Percentiles rank a stretch among this genome's conserved stretches.
phyloP scores from a whole-genome alignment of 257 asterid genomes.

The Nicotiana attenuata region DNA sequence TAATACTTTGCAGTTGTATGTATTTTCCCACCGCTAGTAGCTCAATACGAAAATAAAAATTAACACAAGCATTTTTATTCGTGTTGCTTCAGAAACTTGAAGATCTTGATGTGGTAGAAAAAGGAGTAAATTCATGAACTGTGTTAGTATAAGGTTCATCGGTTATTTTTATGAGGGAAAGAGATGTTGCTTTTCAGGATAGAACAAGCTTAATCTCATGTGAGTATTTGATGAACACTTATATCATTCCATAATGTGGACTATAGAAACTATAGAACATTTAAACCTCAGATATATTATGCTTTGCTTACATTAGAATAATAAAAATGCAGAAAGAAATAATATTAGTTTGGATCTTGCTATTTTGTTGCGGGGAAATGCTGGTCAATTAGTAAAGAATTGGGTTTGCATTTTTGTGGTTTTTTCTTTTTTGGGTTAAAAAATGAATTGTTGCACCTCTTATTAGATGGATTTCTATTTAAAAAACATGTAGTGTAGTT shows the following conservation, averaged over 20 bases:
- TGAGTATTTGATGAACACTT: not conserved
- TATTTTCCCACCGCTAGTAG: not conserved
- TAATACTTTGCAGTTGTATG: not conserved
- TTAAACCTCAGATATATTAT: not conserved
- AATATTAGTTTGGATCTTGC: not conserved
- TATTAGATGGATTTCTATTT: not conserved
- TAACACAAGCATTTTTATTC: not conserved
- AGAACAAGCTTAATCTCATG: not conserved
- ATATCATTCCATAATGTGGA: not conserved
- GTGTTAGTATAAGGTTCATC: not conserved
- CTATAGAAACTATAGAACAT: not conserved
- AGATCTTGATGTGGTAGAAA: not conserved
- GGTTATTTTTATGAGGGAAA: not conserved
- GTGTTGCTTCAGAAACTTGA: not conserved
- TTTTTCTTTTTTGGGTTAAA: not conserved
- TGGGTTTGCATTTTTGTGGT: not conserved
- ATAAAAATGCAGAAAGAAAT: not conserved
- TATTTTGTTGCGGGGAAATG: not conserved
- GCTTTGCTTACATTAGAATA: not conserved
- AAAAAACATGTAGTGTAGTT: not conserved
- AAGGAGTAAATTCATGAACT: slow-evolving; percentile 2
- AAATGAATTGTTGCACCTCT: not conserved
- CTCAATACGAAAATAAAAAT: slow-evolving; percentile 1
- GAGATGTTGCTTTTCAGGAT: not conserved
- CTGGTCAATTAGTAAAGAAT: not conserved